Evolutionary conservation across 1,139 yeast genomes (phyloP).

Genomic region (Saccharomycopsis phalli): DNA sequence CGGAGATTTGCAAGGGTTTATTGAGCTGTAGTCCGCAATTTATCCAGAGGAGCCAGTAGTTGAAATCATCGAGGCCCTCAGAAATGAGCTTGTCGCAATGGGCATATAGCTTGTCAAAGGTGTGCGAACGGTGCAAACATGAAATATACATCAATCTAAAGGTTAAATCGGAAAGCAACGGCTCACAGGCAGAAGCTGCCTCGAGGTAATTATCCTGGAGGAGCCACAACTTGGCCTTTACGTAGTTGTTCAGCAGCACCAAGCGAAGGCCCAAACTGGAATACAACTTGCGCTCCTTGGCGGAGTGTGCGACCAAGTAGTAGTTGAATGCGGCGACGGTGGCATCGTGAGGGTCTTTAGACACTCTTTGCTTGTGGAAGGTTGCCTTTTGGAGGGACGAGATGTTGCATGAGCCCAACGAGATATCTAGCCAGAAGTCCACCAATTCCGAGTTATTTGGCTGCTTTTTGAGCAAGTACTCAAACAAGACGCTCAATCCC

Average conservation of each 20-base stretch:
- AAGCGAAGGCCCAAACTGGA: slow-evolving; percentile 50
- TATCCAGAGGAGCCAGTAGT: slow-evolving; percentile 48
- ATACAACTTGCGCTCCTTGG: slow-evolving; percentile 38
- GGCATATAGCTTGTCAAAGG: slow-evolving; percentile 36
- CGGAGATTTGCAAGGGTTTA: slow-evolving; percentile 24
- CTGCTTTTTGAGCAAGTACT: slow-evolving; percentile 46
- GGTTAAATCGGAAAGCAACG: slow-evolving; percentile 44
- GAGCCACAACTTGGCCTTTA: slow-evolving; percentile 40
- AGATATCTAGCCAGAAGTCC: slow-evolving; percentile 40
- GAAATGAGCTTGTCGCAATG: slow-evolving; percentile 33
- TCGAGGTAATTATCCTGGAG: too few relatives aligned
- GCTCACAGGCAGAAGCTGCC: too few relatives aligned
- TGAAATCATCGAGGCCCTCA: slow-evolving; percentile 46
- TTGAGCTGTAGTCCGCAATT: slow-evolving; percentile 34
- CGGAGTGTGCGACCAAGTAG: slow-evolving; percentile 30
- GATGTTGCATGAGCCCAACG: slow-evolving; percentile 33
- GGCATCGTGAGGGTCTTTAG: slow-evolving; percentile 25
- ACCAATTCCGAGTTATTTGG: slow-evolving; percentile 37
- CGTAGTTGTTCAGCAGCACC: slow-evolving; percentile 33
- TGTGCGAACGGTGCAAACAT: slow-evolving; percentile 31
- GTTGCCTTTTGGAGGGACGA: slow-evolving; percentile 40
- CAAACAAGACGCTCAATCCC: too few relatives aligned
- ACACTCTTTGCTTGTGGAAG: slow-evolving; percentile 33
- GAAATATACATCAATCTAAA: slow-evolving; percentile 45
- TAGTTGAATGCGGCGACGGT: slow-evolving; percentile 43